Percentiles rank a stretch among this genome's conserved stretches.
phyloP scores from a whole-genome alignment of 2,329 filamentous ascomycete genomes.

The Claviceps quebecensis region DNA sequence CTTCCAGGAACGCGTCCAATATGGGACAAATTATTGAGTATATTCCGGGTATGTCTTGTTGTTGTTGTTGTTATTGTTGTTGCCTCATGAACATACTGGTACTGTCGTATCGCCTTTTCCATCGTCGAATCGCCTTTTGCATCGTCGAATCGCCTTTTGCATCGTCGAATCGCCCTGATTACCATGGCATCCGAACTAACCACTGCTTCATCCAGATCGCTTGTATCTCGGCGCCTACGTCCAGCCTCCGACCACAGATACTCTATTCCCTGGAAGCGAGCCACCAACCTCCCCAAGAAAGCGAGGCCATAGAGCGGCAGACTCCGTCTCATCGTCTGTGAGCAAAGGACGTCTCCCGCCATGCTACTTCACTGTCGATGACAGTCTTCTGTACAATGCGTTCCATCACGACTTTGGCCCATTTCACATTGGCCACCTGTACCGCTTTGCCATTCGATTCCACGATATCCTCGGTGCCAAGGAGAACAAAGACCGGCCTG shows the following conservation, averaged over 20 bases:
- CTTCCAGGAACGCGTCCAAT: slow-evolving; percentile 37
- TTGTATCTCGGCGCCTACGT: slow-evolving; percentile 90
- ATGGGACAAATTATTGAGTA: slow-evolving; percentile 91
- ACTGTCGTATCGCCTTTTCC: too few species aligned
- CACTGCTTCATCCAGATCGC: slow-evolving; percentile 47
- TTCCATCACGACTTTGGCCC: slow-evolving; percentile 98
- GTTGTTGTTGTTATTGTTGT: background rate
- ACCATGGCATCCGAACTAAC: too few species aligned
- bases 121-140: too few species aligned
- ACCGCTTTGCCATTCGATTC: slow-evolving; percentile 89
- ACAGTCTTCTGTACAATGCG: slow-evolving; percentile 86
- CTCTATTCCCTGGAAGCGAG: slow-evolving; percentile 79
- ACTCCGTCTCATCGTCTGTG: slow-evolving; percentile 31
- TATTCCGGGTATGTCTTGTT: slow-evolving; percentile 60
- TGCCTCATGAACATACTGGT: background rate
- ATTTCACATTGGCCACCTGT: slow-evolving; percentile 91
- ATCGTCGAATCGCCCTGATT: too few species aligned
- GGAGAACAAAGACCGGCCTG: slow-evolving; percentile 75
- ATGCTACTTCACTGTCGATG: slow-evolving; percentile 92
- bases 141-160: too few species aligned
- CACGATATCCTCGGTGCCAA: slow-evolving; percentile 89
- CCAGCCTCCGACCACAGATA: slow-evolving; percentile 64
- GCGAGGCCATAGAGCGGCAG: slow-evolving; percentile 42
- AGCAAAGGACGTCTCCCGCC: slow-evolving; percentile 37
- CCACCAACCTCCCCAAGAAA: slow-evolving; percentile 33